A percentile compares a stretch with the other conserved stretches of the same genome.
phyloP scores from a whole-genome alignment of 2,329 filamentous ascomycete genomes.

The Dothistroma pini region DNA sequence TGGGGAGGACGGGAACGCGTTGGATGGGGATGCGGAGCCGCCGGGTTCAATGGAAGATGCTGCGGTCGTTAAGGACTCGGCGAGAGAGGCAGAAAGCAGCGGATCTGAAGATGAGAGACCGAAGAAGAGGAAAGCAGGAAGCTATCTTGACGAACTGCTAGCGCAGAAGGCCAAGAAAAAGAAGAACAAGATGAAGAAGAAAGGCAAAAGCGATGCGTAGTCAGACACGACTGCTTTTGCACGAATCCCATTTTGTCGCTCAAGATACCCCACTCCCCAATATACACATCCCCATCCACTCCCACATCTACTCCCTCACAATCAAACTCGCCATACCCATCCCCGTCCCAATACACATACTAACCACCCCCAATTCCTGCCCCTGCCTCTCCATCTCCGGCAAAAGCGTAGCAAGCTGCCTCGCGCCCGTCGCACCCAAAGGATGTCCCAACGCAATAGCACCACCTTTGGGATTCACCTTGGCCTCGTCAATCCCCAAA shows the following conservation, averaged over 20 bases:
- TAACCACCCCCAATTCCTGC: constrained; percentile 76
- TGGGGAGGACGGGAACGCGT: constrained; percentile 1
- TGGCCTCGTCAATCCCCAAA: constrained; percentile 63
- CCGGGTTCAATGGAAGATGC: constrained; percentile 13
- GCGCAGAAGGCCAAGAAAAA: constrained; percentile 51
- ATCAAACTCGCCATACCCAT: constrained; percentile 55
- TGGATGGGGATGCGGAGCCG: constrained; percentile 16
- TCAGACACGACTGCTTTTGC: background rate
- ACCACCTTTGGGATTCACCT: constrained; percentile 87
- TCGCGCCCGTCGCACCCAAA: constrained; percentile 79
- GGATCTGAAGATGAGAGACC: constrained; percentile 13
- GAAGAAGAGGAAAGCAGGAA: constrained; percentile 24
- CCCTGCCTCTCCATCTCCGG: constrained; percentile 63
- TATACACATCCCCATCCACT: background rate
- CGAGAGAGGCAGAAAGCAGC: constrained; percentile 2
- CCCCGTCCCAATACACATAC: constrained; percentile 68
- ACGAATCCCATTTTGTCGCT: background rate
- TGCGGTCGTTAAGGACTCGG: constrained; percentile 11
- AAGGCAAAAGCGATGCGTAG: constrained; percentile 8
- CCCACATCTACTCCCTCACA: constrained; percentile 41
- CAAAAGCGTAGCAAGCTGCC: constrained; percentile 74
- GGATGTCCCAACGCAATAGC: constrained; percentile 94
- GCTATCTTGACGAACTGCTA: constrained; percentile 54
- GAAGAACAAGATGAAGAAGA: constrained; percentile 48
- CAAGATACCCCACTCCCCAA: constrained; percentile 10